Evolutionary conservation across 345 rosid species (phyloP).

Genomic region (Eucalyptus albens): DNA sequence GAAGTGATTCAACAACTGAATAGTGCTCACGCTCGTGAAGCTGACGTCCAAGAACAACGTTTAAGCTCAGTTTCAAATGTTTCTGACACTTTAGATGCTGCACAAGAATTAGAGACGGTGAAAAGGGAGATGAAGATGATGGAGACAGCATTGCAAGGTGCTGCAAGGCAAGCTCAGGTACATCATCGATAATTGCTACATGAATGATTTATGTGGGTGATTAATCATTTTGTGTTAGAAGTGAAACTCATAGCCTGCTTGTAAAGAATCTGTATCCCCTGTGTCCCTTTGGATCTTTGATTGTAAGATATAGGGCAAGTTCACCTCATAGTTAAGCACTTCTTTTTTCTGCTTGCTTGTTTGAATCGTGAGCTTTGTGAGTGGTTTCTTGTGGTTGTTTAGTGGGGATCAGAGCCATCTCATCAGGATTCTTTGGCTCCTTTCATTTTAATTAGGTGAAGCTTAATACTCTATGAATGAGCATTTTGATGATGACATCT

Average conservation of each 20-base stretch:
- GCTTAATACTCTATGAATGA: background rate
- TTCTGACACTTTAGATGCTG: constrained; percentile 24
- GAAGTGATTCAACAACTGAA: constrained; percentile 19
- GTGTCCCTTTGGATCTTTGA: background rate
- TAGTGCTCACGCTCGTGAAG: constrained; percentile 7
- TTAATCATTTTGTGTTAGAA: background rate
- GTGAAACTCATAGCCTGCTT: background rate
- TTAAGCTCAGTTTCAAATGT: constrained; percentile 29
- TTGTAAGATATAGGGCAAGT: background rate
- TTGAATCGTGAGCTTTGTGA: background rate
- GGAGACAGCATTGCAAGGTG: constrained; percentile 95
- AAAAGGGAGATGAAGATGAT: constrained; percentile 89
- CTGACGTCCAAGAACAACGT: constrained; percentile 18
- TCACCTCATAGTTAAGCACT: background rate
- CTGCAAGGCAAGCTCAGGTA: constrained; percentile 99
- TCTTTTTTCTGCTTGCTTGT: background rate
- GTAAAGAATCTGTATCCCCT: background rate
- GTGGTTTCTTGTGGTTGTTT: background rate
- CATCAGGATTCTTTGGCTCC: background rate
- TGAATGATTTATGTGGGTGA: background rate
- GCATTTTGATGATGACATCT: background rate
- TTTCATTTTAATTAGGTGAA: background rate
- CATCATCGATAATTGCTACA: background rate
- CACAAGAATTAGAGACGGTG: constrained; percentile 59
- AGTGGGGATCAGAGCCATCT: background rate